Evolutionary conservation across 805 yeast species (phyloP), one percentile per base, ranked within the genome.

Genomic region (Metschnikowia lunata): DNA sequence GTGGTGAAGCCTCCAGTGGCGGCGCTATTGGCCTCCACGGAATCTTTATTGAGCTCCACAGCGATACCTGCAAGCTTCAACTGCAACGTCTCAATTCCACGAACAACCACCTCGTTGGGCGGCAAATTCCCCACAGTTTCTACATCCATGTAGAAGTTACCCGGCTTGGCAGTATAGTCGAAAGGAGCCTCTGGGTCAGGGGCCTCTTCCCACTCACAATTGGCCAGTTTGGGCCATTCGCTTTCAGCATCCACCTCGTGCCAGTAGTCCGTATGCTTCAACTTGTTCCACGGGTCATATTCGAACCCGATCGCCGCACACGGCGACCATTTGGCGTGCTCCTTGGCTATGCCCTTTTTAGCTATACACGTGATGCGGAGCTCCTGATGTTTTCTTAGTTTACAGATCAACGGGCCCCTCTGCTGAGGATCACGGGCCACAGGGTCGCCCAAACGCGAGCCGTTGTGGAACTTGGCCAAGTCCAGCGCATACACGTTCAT

Each of bases 261-360:
- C 99, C 99, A 93, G 61, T 79, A 87, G 57, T 89, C 96, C 0
- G 99, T 93, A 63, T 93, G 99, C 61, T 86, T 84, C 58, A 93
- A 75, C 67, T 91, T 93, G 68, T 93, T 93, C 95, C 96, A 91
- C n/a, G 99, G 99, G 60, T 91, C 99, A 61, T 91, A 91, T 65
- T 91, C 99, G 58, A 91, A 91, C 14, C 95, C 97, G 43, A 91
- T 79, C 18, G 98, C 98, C 0, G 97, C 78, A 54, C 95, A 85
- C 10, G 99, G 97, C 7, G 93, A 83, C 99, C 99, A 93, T 61
- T 93, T 93, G 39, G 99, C 97, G 62, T 93, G 99, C 63, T 93
- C 99, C 63, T 90, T 90, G 39, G 96, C 87, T 47, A 89, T 89
- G 36, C 98, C 99, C 71, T 93, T 93, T 67, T 93, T 93, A 43